phyloP scores from a whole-genome alignment of 257 asterid species.

The Echites panduratus region DNA sequence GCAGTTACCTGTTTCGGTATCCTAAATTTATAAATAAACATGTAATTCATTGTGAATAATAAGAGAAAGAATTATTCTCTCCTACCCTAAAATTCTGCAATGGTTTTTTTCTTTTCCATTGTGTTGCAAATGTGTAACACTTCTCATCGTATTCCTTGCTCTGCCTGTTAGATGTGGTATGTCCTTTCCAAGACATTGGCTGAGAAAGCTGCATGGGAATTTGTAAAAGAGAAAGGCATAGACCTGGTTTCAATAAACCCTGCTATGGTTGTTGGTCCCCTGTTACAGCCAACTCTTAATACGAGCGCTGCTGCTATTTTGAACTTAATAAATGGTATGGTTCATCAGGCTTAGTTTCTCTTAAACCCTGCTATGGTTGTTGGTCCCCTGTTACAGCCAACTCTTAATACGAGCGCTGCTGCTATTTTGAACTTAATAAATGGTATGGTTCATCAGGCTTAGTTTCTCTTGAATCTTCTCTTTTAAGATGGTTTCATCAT shows the following conservation, averaged over 20 bases:
- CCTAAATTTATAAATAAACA: no score
- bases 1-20: no score
- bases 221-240: slow-evolving; percentile 61
- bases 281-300: slow-evolving; percentile 74
- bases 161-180: slow-evolving; percentile 51
- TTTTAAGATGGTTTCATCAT: background rate
- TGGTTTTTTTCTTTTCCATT: background rate
- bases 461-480: background rate
- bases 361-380: slow-evolving; percentile 46
- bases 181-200: slow-evolving; percentile 75
- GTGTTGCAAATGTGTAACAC: background rate
- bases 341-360: background rate
- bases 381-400: slow-evolving; percentile 77
- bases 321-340: slow-evolving; percentile 58
- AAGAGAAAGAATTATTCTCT: no score
- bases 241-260: slow-evolving; percentile 71
- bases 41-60: no score
- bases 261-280: slow-evolving; percentile 69
- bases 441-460: slow-evolving; percentile 30
- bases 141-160: background rate
- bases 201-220: slow-evolving; percentile 83
- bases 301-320: slow-evolving; percentile 57
- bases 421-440: slow-evolving; percentile 51
- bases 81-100: no score
- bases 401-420: slow-evolving; percentile 68